These are phyloP conservation scores for Nakazawaea holstii DNA, from an alignment of 805 yeast species.

Conservation along the genomic window DNA sequence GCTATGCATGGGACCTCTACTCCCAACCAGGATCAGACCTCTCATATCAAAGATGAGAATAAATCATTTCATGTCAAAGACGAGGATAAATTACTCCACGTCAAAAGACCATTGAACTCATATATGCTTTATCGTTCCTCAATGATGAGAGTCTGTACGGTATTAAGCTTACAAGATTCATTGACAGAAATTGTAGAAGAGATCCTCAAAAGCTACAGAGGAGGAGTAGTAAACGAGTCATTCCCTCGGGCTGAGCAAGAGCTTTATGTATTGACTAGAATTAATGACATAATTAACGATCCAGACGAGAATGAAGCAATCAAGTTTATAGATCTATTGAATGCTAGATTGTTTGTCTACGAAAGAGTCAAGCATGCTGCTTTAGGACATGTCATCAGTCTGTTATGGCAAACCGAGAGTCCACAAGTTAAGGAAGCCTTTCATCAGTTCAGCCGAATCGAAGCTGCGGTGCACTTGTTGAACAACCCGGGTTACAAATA, in stretches of 20 bases:
- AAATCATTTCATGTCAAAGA: neutral
- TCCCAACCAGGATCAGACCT: too few relatives aligned
- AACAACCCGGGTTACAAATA: constrained; percentile 1
- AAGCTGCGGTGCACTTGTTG: neutral
- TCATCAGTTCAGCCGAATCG: neutral
- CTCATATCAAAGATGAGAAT: too few relatives aligned
- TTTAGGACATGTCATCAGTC: neutral
- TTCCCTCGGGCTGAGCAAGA: neutral
- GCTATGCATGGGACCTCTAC: too few relatives aligned
- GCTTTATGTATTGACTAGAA: constrained; percentile 1
- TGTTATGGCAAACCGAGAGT: constrained; percentile 6
- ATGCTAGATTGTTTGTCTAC: neutral
- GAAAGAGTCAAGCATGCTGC: neutral
- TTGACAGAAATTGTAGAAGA: neutral
- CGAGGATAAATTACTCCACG: neutral
- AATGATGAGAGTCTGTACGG: constrained; percentile 2
- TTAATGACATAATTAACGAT: constrained; percentile 3
- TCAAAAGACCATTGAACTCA: constrained; percentile 5
- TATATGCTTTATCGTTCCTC: constrained; percentile 3
- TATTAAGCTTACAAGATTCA: neutral
- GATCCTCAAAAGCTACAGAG: neutral
- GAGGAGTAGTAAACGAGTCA: neutral
- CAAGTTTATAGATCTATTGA: neutral
- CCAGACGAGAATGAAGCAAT: neutral
- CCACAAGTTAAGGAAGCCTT: neutral